Base-by-base conservation (phyloP, 2,329 filamentous ascomycete genomes). In the Colletotrichum cordylinicola region DNA sequence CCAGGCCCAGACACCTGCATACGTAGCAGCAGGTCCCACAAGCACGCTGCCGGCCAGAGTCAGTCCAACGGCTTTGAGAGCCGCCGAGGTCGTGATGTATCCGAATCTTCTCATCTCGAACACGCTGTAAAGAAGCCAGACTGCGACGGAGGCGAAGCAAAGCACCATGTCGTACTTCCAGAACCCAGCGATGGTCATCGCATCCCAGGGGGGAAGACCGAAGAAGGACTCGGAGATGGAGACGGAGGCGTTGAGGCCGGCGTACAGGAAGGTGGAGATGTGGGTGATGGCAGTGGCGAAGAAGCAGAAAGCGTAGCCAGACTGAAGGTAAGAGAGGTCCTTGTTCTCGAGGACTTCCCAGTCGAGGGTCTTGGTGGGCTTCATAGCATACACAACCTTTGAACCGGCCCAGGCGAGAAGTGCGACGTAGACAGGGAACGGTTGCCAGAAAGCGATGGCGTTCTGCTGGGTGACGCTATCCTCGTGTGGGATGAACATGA, bases 1-100 rank as follows among this genome's bases (percentile, higher is more conserved):
- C 79, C 80, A 82, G 15, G 73, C 75, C 79, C 80, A 82, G 4
- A 81, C 66, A 0, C 74, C 80, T 12, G 75, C 70, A 76, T 78
- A 80, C 24, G 80, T 77, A 0, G 81, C 79, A 3, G 78, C 77
- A 3, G 80, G 77, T 0, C 81, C 80, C 35, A 80, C 74, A 4
- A 80, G 7, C 6, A 78, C 29, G 7, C 77, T 70, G 0, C 78
- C 78, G 1, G 60, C 5, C 16, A 78, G 6, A 4, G 79, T 48
- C 7, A 29, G 21, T 3, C 55, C 29, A 4, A 62, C 62, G 0
- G 75, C 74, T 29, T n/a, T 48, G 2, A 77, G 18, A 1, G 77
- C 78, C 2, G 69, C 39, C 6, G 10, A 10, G 3, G 77, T 80
- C 18, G 64, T 77, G 29, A 80, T 69, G 31, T 81, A 81, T 2